These are phyloP conservation scores for Panus rudis DNA, from an alignment of 768 basidiomycete genomes.

Conservation along the genomic window DNA sequence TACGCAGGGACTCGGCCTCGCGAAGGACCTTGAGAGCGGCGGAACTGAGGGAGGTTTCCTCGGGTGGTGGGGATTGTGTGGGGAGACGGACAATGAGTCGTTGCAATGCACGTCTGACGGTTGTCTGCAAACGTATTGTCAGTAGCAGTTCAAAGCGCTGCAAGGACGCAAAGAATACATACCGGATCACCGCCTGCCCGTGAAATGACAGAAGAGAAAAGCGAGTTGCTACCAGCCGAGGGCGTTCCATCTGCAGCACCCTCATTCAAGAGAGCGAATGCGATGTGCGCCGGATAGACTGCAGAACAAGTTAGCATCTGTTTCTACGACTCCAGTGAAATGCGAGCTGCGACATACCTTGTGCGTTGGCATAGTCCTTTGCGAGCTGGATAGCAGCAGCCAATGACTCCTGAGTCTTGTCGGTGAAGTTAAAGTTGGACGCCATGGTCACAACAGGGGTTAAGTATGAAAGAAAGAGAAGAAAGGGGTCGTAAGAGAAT, in stretches of 20 bases:
- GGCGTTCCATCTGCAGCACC: constrained; percentile 30
- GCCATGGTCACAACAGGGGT: constrained; percentile 29
- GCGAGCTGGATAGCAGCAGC: constrained; percentile 72
- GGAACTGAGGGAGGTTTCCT: constrained; percentile 61
- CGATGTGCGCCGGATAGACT: constrained; percentile 84
- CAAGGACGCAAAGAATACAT: constrained; percentile 22
- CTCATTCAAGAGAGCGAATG: constrained; percentile 74
- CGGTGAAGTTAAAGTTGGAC: constrained; percentile 74
- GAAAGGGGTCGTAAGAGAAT: constrained; percentile 16
- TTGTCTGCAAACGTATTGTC: constrained; percentile 28
- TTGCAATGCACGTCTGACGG: constrained; percentile 66
- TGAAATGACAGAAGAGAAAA: constrained; percentile 73
- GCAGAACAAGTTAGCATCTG: constrained; percentile 7
- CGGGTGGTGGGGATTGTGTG: constrained; percentile 78
- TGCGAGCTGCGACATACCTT: constrained; percentile 40
- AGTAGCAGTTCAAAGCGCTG: background rate
- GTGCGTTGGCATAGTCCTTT: constrained; percentile 76
- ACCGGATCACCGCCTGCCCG: constrained; percentile 84
- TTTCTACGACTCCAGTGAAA: too few relatives aligned
- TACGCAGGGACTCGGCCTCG: constrained; percentile 71
- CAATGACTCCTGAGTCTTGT: constrained; percentile 69
- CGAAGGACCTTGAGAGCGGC: constrained; percentile 56
- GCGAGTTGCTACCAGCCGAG: constrained; percentile 37
- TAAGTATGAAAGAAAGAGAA: constrained; percentile 8
- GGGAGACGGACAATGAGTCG: constrained; percentile 77